Conservation (phyloP, 768 basidiomycete genomes). For the Serendipita vermifera region DNA sequence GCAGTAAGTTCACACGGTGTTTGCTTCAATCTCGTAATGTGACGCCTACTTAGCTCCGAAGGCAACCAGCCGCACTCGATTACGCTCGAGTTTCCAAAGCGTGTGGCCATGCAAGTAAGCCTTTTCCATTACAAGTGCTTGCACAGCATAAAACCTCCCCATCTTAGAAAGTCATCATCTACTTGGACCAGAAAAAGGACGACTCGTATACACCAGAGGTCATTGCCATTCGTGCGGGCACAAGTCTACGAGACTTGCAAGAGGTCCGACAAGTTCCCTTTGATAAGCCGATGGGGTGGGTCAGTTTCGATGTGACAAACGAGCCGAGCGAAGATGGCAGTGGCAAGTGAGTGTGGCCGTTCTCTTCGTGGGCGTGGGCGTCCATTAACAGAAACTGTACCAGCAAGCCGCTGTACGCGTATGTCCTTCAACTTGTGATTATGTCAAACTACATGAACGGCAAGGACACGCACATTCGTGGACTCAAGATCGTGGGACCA, state of each 20-base stretch:
- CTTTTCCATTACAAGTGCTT: neutral
- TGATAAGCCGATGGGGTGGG: conserved; percentile 90
- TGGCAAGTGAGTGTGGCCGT: conserved; percentile 44
- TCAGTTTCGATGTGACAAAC: conserved; percentile 70
- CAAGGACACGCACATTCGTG: conserved; percentile 96
- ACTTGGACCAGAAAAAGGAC: conserved; percentile 59
- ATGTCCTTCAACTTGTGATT: conserved; percentile 81
- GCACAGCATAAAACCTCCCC: neutral
- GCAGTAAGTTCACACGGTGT: conserved; percentile 55
- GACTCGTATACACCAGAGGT: conserved; percentile 96
- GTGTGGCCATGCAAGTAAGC: conserved; percentile 72
- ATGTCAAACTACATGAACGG: conserved; percentile 95
- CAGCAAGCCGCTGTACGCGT: conserved; percentile 79
- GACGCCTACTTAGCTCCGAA: conserved; percentile 46
- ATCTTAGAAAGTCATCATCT: neutral
- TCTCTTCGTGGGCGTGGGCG: neutral
- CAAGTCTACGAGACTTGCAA: conserved; percentile 80
- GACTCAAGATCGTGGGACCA: conserved; percentile 76
- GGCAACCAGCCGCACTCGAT: conserved; percentile 96
- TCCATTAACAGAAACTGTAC: neutral
- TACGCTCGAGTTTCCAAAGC: conserved; percentile 83
- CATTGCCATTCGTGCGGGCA: conserved; percentile 82
- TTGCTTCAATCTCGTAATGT: neutral
- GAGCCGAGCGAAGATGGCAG: conserved; percentile 70
- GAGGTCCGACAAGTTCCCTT: conserved; percentile 77